phyloP scores from a whole-genome alignment of 371 early-diverging fungal genomes.

The Zancudomyces culisetae region DNA sequence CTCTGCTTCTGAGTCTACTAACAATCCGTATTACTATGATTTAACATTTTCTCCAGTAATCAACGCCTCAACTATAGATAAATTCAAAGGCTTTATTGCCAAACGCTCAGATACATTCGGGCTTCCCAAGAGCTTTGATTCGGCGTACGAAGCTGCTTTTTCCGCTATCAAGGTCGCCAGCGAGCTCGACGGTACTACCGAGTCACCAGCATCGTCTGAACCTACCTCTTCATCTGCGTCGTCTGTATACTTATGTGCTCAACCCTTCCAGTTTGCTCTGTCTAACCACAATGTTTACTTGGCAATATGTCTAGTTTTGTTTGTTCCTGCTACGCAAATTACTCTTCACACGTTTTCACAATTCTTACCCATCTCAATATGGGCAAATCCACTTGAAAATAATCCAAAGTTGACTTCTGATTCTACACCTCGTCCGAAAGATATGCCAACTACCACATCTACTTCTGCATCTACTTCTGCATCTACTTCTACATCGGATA shows the following conservation, averaged over 20 bases:
- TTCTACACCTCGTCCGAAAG: background rate
- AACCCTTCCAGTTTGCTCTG: background rate
- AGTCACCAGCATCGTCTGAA: background rate
- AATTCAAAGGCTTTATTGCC: conserved; percentile 14
- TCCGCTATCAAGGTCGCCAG: conserved; percentile 9
- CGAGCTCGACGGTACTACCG: background rate
- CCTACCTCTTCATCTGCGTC: background rate
- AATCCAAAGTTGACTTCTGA: background rate
- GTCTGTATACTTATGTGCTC: background rate
- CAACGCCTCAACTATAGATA: conserved; percentile 8
- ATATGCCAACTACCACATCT: conserved; percentile 6
- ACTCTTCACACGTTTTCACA: conserved; percentile 21
- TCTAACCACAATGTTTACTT: conserved; percentile 11
- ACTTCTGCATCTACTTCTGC: conserved; percentile 8
- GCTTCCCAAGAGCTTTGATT: conserved; percentile 22
- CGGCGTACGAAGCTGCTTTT: conserved; percentile 18
- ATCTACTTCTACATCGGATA: conserved; percentile 9
- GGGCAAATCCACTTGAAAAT: conserved; percentile 20
- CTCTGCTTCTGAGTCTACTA: too few relatives aligned
- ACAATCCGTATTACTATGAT: conserved; percentile 15
- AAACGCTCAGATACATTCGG: conserved; percentile 20
- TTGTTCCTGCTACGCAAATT: conserved; percentile 8
- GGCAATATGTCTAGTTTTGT: conserved; percentile 15
- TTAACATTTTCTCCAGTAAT: conserved; percentile 15
- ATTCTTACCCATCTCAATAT: conserved; percentile 21